phyloP scores from a whole-genome alignment of 73 alveolate species.

The Blepharisma stoltei region DNA sequence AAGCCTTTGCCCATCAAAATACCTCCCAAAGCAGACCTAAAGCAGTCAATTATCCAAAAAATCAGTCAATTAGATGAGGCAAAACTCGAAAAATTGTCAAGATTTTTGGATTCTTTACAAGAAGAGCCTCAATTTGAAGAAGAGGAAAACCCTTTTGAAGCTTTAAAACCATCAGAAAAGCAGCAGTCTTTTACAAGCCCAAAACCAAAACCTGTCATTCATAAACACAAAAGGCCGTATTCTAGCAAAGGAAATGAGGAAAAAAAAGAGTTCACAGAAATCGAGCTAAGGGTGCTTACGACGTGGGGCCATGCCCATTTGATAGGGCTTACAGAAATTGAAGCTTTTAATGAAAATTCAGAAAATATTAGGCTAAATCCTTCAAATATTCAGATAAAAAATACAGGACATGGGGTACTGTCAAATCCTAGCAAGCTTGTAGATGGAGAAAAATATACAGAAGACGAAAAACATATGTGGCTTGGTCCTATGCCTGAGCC shows the following conservation, averaged over 20 bases:
- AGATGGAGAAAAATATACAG: slow-evolving; percentile 60
- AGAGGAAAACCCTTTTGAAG: slow-evolving; percentile 13
- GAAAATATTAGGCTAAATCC: slow-evolving; percentile 55
- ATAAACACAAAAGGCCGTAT: slow-evolving; percentile 6
- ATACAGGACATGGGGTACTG: slow-evolving; percentile 55
- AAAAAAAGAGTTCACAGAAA: not conserved
- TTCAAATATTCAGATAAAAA: slow-evolving; percentile 42
- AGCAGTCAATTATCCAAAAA: too few relatives aligned
- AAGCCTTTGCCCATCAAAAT: not conserved
- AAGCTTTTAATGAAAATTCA: slow-evolving; percentile 45
- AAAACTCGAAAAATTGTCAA: not conserved
- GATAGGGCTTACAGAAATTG: slow-evolving; percentile 81
- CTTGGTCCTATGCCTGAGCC: slow-evolving; percentile 72
- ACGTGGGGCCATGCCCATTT: slow-evolving; percentile 79
- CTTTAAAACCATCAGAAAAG: not conserved
- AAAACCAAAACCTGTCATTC: slow-evolving; percentile 27
- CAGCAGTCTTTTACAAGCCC: too few relatives aligned
- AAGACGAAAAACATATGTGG: slow-evolving; percentile 80
- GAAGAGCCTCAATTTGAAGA: not conserved
- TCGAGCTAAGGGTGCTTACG: slow-evolving; percentile 53
- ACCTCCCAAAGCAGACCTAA: not conserved
- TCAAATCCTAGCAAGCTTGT: slow-evolving; percentile 46
- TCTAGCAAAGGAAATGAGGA: slow-evolving; percentile 7
- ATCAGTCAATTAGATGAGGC: too few relatives aligned
- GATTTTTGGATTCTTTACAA: not conserved